phyloP scores from a whole-genome alignment of 345 rosid genomes.

The Nephelium lappaceum region DNA sequence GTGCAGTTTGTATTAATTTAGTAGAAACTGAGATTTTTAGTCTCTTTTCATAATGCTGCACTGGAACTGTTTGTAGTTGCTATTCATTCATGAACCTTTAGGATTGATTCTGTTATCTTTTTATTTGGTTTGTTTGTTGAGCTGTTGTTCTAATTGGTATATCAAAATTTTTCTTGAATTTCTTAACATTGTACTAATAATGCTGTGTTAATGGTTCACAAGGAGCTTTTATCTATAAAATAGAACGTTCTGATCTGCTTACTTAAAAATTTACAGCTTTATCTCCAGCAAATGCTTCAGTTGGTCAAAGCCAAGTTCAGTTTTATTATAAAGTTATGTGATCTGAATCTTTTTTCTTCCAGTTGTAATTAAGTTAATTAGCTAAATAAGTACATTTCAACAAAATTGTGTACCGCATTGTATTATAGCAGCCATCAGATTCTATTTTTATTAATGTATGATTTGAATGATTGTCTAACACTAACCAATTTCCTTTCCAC shows the following conservation, averaged over 20 bases:
- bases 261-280: slow-evolving; percentile 16
- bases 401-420: slow-evolving; percentile 24
- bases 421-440: slow-evolving; percentile 3
- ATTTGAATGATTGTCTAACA: not conserved
- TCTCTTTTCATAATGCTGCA: not conserved
- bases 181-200: not conserved
- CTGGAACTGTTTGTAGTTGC: not conserved
- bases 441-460: slow-evolving; percentile 9
- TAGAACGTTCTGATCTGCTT: not conserved
- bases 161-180: not conserved
- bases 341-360: slow-evolving; percentile 1
- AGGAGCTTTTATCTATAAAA: not conserved
- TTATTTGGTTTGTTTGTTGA: not conserved
- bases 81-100: not conserved
- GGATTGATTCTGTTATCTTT: not conserved
- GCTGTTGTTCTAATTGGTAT: not conserved
- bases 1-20: not conserved
- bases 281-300: slow-evolving; percentile 2
- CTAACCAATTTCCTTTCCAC: slow-evolving; percentile 13
- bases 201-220: not conserved
- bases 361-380: no score
- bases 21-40: not conserved
- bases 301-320: slow-evolving; percentile 8
- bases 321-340: not conserved
- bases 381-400: slow-evolving; percentile 20